Base-by-base conservation (phyloP, 768 basidiomycete species). In the Podaxis rugospora region DNA sequence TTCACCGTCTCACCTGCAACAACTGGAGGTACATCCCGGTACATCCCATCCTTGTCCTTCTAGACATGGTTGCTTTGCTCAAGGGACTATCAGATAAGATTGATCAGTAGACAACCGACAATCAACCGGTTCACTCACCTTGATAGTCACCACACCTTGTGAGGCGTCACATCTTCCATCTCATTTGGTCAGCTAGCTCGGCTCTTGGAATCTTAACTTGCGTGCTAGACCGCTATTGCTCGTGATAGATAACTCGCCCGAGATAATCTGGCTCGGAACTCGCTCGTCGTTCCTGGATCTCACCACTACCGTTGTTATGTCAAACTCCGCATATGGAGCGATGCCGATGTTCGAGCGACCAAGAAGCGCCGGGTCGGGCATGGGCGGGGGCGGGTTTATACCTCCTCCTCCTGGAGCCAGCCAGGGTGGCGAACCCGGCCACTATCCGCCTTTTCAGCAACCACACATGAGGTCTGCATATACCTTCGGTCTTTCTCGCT, bases 371-470 rank as follows among this genome's bases (percentile, higher is more conserved):
- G 59, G 52, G 7, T 4, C 35, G 5, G 36, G 32, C 18, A 9
- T 37, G 21, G 46, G 47, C 36, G 57, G 47, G 14, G 53, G 52
- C 18, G 52, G 40, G 4, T 71, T 74, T 46, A 72, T 73, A 3
- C 72, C 76, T 0, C 74, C 76, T 4, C 74, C 75, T 0, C 65
- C 68, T 6, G 74, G 74, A n/a, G 70, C 70, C 25, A 66, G 67
- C 14, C 64, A 70, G 11, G 74, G 72, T 0, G 75, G 73, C 2
- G 69, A 74, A 55, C 72, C 74, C 6, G 56, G 57, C 46, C 42
- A 51, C 18, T 61, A 42, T 60, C 9, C 57, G 5, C 44, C 49
- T 9, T 64, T 63, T 52, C 64, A 67, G 51, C 63, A 35, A 27
- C 18, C 63, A 14, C 52, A 65, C 25, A 63, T 63, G 4, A 63